phyloP scores from a whole-genome alignment of 495 filamentous ascomycete species.

The Cryomyces minteri region DNA sequence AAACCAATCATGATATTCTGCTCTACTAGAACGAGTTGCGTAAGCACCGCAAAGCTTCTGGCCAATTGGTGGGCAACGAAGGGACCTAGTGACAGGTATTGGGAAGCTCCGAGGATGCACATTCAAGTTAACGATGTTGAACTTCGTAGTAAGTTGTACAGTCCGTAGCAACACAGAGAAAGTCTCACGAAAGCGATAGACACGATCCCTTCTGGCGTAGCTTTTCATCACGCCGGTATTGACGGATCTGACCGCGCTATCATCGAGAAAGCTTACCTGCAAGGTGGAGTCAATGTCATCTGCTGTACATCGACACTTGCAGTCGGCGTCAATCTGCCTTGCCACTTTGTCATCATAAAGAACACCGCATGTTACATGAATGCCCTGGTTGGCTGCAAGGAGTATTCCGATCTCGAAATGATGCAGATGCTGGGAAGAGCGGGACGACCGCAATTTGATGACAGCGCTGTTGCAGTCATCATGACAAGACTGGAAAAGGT shows the following conservation, averaged over 20 bases:
- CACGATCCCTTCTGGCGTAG: constrained; percentile 51
- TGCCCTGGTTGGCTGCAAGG: constrained; percentile 28
- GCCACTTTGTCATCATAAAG: constrained; percentile 85
- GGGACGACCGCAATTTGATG: constrained; percentile 83
- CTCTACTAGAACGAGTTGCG: constrained; percentile 62
- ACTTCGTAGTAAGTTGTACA: constrained; percentile 28
- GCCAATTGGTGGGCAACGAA: constrained; percentile 45
- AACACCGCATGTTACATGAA: constrained; percentile 59
- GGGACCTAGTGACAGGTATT: constrained; percentile 36
- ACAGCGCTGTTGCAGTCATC: constrained; percentile 70
- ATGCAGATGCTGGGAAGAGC: constrained; percentile 98
- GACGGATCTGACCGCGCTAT: constrained; percentile 47
- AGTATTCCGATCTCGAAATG: constrained; percentile 83
- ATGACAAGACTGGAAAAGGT: constrained; percentile 57
- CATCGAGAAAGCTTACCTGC: constrained; percentile 55
- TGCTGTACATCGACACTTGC: constrained; percentile 93
- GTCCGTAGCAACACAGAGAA: not conserved
- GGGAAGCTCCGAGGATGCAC: constrained; percentile 41
- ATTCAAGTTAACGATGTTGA: constrained; percentile 44
- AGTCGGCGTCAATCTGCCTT: constrained; percentile 85
- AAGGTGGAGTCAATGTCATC: constrained; percentile 67
- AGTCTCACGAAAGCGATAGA: constrained; percentile 20
- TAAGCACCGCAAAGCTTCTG: constrained; percentile 55
- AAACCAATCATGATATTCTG: constrained; percentile 95
- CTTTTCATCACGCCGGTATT: constrained; percentile 87